phyloP scores from a whole-genome alignment of 768 basidiomycete species.

The Chalciporus piperatus region DNA sequence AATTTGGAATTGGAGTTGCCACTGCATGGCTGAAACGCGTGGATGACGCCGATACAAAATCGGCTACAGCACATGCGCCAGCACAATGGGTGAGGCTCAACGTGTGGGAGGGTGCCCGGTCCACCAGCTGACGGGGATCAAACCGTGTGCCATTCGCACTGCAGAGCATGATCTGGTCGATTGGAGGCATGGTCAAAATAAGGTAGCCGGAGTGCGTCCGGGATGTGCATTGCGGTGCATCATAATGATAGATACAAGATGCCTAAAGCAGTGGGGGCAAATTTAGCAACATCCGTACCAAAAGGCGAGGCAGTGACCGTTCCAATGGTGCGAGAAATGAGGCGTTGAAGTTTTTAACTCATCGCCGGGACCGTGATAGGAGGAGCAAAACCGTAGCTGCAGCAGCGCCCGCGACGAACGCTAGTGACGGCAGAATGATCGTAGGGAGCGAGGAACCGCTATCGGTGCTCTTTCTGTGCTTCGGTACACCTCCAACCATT shows the following conservation, averaged over 20 bases:
- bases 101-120: too few relatives aligned
- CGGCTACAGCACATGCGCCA: too few relatives aligned
- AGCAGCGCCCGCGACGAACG: constrained; percentile 44
- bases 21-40: too few relatives aligned
- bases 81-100: too few relatives aligned
- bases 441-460: constrained; percentile 7
- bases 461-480: constrained; percentile 3
- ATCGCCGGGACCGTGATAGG: constrained; percentile 33
- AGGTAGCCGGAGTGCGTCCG: too few relatives aligned
- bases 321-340: neutral
- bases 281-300: constrained; percentile 8
- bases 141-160: too few relatives aligned
- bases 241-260: neutral
- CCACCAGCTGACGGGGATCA: too few relatives aligned
- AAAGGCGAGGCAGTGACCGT: neutral
- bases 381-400: constrained; percentile 34
- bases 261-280: neutral
- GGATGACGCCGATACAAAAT: too few relatives aligned
- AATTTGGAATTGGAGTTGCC: too few relatives aligned
- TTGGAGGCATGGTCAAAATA: too few relatives aligned
- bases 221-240: too few relatives aligned
- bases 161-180: too few relatives aligned
- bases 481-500: constrained; percentile 37
- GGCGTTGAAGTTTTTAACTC: neutral
- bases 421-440: constrained; percentile 32